Conservation (phyloP, 2,329 filamentous ascomycete species). For the Arthroderma sp. region DNA sequence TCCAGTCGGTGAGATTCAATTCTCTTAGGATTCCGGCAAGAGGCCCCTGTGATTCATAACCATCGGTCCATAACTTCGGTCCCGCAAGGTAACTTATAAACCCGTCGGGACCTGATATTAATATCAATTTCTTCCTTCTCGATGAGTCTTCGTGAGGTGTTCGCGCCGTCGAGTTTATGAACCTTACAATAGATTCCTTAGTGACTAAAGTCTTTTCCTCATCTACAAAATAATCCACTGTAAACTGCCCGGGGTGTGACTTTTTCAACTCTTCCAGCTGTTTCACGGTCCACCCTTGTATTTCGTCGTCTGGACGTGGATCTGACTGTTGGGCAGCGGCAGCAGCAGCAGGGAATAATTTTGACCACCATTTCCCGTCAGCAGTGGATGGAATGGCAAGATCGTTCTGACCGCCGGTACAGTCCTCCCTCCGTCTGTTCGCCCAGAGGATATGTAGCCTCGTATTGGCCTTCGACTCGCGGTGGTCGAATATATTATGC, state of each 20-base stretch:
- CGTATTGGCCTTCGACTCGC: constrained; percentile 20
- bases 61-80: constrained; percentile 59
- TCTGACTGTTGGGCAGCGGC: neutral
- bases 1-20: constrained; percentile 45
- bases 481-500: constrained; percentile 38
- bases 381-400: constrained; percentile 15
- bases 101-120: constrained; percentile 82
- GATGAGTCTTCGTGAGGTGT: constrained; percentile 14
- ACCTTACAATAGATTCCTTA: constrained; percentile 34
- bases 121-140: constrained; percentile 40
- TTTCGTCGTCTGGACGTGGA: constrained; percentile 5
- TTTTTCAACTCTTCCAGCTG: constrained; percentile 52
- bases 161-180: constrained; percentile 13
- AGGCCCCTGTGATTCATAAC: constrained; percentile 60
- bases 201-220: constrained; percentile 58
- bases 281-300: constrained; percentile 36
- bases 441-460: constrained; percentile 72
- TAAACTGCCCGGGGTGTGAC: constrained; percentile 43
- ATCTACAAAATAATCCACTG: constrained; percentile 67
- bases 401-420: constrained; percentile 45
- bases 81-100: constrained; percentile 75
- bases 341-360: constrained; percentile 12
- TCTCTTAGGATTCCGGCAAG: constrained; percentile 54
- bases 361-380: constrained; percentile 19
- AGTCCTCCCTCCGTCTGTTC: constrained; percentile 54